Base-by-base conservation (phyloP, 192 early-diverging fungal genomes). In the Gryganskiella cystojenkinii region DNA sequence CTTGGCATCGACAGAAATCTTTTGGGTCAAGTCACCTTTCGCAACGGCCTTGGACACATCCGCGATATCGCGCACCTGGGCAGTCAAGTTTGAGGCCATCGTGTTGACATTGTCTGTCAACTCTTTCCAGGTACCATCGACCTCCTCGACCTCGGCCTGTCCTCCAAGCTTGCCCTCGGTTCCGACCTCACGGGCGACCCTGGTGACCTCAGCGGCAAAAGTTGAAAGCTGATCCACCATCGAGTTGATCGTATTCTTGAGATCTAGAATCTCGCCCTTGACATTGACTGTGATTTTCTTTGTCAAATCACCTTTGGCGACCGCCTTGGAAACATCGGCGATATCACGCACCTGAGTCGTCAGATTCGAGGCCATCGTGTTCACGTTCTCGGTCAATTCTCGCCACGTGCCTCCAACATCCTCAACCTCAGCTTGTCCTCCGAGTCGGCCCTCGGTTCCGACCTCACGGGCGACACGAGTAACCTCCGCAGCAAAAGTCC, bases 151-250 rank as follows among this genome's bases (percentile, higher is more conserved):
- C n/a, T 75, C 67, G 14, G 84, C 84, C 33, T 93, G 91, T 0
- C 89, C 89, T 57, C 92, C 93, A 3, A 95, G 82, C 33, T 88
- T 86, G 9, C 93, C 92, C 70, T 93, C 89, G 31, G 88, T 85
- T 85, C 85, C 67, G 86, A 7, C 89, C 91, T 55, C 92, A 89
- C 3, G 85, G 20, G 91, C 88, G 6, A 93, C 91, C 61, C 88
- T 81, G 37, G 86, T 92, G 13, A 92, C 84, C 66, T 91, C 88
- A 7, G 70, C 64, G 24, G 87, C 82, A 64, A 90, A 90, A 5
- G 79, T 84, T 30, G 70, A 69, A 7, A 90, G 64, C 49, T 89
- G 86, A 58, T 86, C 86, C 14, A 89, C 89, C 85, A 92, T 87
- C 0, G 53, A 74, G 69, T 92, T 92, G 24, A 92, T 88, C 1